phyloP scores from a whole-genome alignment of 441 rosid species.

The Macaranga tanarius region DNA sequence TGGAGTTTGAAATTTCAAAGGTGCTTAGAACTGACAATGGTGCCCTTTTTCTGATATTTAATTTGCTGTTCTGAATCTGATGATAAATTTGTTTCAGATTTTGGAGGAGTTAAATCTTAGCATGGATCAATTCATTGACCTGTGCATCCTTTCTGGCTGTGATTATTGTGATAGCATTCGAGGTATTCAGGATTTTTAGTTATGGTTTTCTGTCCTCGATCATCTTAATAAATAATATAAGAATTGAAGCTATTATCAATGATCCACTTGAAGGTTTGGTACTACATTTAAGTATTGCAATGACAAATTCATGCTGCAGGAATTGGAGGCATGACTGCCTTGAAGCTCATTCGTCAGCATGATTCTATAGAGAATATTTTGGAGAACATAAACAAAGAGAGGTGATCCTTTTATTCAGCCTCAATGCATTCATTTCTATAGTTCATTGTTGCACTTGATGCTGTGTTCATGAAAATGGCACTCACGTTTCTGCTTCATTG shows the following conservation, averaged over 20 bases:
- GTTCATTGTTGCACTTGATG: not conserved
- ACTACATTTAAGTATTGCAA: conserved; percentile 10
- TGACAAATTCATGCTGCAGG: conserved; percentile 45
- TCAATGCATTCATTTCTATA: not conserved
- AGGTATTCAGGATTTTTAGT: conserved; percentile 45
- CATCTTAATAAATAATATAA: not conserved
- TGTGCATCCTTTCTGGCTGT: conserved; percentile 97
- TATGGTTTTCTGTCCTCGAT: not conserved
- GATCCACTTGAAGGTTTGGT: conserved; percentile 1
- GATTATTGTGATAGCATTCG: conserved; percentile 97
- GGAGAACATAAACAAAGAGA: conserved; percentile 82
- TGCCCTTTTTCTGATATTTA: conserved; percentile 7
- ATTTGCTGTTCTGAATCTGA: conserved; percentile 10
- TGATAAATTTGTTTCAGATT: conserved; percentile 45
- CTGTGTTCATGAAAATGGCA: not conserved
- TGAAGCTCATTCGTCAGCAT: conserved; percentile 94
- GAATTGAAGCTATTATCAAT: conserved; percentile 2
- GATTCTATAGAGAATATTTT: conserved; percentile 82
- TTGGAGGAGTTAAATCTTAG: conserved; percentile 81
- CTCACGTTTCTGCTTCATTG: not conserved
- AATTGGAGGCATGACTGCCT: conserved; percentile 87
- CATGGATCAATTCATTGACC: conserved; percentile 96
- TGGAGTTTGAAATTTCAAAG: conserved; percentile 91
- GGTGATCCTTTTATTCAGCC: conserved; percentile 34
- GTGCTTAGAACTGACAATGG: conserved; percentile 32